Conservation (phyloP, 1,139 yeast genomes). For the Arxiozyma slooffiae region DNA sequence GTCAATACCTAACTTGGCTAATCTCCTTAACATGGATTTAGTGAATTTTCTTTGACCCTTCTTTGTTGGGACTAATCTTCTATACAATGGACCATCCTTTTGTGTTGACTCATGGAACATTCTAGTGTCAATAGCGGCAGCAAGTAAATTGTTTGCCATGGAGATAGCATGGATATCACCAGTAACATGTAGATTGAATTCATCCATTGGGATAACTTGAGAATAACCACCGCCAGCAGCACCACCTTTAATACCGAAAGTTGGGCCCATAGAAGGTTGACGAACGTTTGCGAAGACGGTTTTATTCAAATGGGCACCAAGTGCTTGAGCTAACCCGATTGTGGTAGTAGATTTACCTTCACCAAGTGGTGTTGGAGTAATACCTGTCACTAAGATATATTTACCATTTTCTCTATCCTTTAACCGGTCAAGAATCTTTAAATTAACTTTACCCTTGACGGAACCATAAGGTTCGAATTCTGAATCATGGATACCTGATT, state of each 20-base stretch:
- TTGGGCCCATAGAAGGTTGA: constrained; percentile 88
- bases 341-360: constrained; percentile 98
- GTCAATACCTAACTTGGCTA: constrained; percentile 51
- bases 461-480: constrained; percentile 69
- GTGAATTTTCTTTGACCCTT: constrained; percentile 59
- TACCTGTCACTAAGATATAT: constrained; percentile 89
- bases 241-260: constrained; percentile 82
- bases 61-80: constrained; percentile 60
- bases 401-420: constrained; percentile 64
- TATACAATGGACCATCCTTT: constrained; percentile 54
- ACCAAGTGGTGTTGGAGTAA: constrained; percentile 96
- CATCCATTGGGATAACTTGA: constrained; percentile 83
- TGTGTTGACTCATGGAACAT: constrained; percentile 73
- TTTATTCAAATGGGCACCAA: constrained; percentile 62
- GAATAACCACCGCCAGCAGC: constrained; percentile 87
- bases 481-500: constrained; percentile 49
- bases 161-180: constrained; percentile 81
- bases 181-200: constrained; percentile 73
- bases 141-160: constrained; percentile 67
- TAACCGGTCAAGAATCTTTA: constrained; percentile 49
- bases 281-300: constrained; percentile 71
- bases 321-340: constrained; percentile 79
- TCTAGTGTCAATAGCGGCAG: constrained; percentile 79
- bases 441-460: constrained; percentile 63
- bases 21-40: constrained; percentile 54